Conservation (phyloP, 2,329 filamentous ascomycete species). For the Westerdykella ornata region DNA sequence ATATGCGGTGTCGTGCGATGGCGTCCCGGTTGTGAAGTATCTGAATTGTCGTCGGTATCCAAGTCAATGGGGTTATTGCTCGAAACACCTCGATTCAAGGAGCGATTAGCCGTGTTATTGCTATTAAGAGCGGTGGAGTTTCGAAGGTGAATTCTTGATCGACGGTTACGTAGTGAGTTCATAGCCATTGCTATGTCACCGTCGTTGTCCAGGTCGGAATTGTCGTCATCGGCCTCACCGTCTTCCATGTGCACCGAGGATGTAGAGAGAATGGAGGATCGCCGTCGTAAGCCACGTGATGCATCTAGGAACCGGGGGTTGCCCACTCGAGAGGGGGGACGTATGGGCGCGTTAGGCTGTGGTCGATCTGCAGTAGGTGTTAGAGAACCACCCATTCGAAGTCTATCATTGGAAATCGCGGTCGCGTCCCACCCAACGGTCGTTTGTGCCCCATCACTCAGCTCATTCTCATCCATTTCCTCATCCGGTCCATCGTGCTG, state of each 20-base stretch:
- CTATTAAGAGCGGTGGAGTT: conserved; percentile 16
- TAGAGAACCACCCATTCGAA: conserved; percentile 42
- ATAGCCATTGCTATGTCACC: conserved; percentile 35
- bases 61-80: conserved; percentile 23
- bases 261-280: conserved; percentile 33
- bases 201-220: conserved; percentile 35
- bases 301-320: conserved; percentile 29
- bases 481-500: conserved; percentile 34
- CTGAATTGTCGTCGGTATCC: conserved; percentile 37
- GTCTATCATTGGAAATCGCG: conserved; percentile 42
- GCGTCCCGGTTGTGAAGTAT: conserved; percentile 31
- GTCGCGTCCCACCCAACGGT: conserved; percentile 43
- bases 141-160: conserved; percentile 32
- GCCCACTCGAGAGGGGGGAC: conserved; percentile 35
- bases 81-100: conserved; percentile 8
- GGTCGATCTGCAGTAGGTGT: conserved; percentile 44
- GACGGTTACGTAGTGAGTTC: conserved; percentile 28
- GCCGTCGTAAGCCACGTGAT: conserved; percentile 35
- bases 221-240: conserved; percentile 39
- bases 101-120: conserved; percentile 16
- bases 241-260: conserved; percentile 37
- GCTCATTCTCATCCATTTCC: conserved; percentile 35
- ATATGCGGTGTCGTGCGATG: conserved; percentile 16
- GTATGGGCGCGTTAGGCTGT: conserved; percentile 35
- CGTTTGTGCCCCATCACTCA: conserved; percentile 40